Conservation (phyloP, 257 asterid species). For the Plantago elongata region DNA sequence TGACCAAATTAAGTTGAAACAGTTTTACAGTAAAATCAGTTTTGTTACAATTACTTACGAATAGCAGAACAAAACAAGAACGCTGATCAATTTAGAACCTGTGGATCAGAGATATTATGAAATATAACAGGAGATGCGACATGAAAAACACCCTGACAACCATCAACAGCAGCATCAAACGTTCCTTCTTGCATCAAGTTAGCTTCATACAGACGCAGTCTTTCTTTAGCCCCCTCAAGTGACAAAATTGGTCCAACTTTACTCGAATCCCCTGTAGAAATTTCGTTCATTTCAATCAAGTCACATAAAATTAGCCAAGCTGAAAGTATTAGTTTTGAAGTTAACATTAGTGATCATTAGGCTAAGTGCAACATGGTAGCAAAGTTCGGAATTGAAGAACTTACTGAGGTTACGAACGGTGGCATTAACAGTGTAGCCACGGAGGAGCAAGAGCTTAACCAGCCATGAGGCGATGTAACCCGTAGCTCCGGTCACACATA, state of each 20-base stretch:
- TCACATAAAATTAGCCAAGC: too few relatives aligned
- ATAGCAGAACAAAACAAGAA: neutral
- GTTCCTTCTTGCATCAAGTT: slow-evolving; percentile 35
- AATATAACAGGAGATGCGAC: slow-evolving; percentile 35
- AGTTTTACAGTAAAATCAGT: too few relatives aligned
- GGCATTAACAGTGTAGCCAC: slow-evolving; percentile 8
- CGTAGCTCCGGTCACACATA: slow-evolving; percentile 11
- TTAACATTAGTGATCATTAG: too few relatives aligned
- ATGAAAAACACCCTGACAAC: slow-evolving; percentile 39
- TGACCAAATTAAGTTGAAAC: too few relatives aligned
- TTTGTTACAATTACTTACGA: too few relatives aligned
- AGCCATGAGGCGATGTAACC: slow-evolving; percentile 17
- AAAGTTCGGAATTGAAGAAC: too few relatives aligned
- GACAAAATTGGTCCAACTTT: slow-evolving; percentile 30
- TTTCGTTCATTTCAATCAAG: too few relatives aligned
- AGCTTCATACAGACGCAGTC: slow-evolving; percentile 31
- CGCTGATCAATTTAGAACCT: slow-evolving; percentile 1
- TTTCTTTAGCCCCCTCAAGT: slow-evolving; percentile 40
- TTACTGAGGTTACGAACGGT: slow-evolving; percentile 8
- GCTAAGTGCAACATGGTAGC: too few relatives aligned
- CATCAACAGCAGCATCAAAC: slow-evolving; percentile 34
- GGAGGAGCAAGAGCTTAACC: slow-evolving; percentile 8
- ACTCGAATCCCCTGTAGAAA: slow-evolving; percentile 23
- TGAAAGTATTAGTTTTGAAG: too few relatives aligned
- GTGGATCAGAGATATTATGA: slow-evolving; percentile 13